Base-by-base conservation (phyloP, 371 early-diverging fungal species). In the Mucor racemosus region DNA sequence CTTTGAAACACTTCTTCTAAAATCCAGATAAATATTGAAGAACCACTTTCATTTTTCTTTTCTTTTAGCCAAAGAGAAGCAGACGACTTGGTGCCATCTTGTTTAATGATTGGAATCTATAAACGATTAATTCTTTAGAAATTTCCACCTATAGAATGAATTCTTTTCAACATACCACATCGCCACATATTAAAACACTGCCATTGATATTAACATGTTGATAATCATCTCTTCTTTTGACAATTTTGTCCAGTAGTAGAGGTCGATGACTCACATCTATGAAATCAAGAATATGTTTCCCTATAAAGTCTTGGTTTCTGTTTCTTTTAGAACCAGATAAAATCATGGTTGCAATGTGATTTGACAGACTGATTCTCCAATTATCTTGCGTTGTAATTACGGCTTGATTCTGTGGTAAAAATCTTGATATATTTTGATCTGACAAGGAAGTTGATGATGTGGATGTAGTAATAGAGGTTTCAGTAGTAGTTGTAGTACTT, bases 31-130 rank as follows among this genome's bases (percentile, higher is more conserved):
- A 85, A 85, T n/a, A 89, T 76, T 0, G 76, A 71, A 21, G 79
- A 68, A 5, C 85, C 86, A 39, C 69, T 59, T 53, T 84, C 77
- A 50, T 80, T 84, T 39, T 73, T 81, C 59, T 87, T 86, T 58
- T 84, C 86, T 61, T 90, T 90, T 36, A 90, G 76, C 91, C 91
- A 90, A 15, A 90, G 73, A 1, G 87, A 87, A 34, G 86, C 88
- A 35, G 89, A 86, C 5, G 88, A 82, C 21, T 77, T 81, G 42
- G 79, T 71, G 1, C 82, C 76, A 73, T 86, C 84, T 50, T 79
- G 79, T 62, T 88, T 88, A 26, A 85, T 68, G 60, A 90, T 87
- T 3, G 88, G 86, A 31, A 88, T 74, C 90, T 88, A 69, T 13
- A 44, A 1, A 26, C 3, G 3, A 26, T 26, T 26, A 26, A 26